Evolutionary conservation across 2,329 filamentous ascomycete genomes (phyloP).

Genomic region (Nigrospora oryzae): DNA sequence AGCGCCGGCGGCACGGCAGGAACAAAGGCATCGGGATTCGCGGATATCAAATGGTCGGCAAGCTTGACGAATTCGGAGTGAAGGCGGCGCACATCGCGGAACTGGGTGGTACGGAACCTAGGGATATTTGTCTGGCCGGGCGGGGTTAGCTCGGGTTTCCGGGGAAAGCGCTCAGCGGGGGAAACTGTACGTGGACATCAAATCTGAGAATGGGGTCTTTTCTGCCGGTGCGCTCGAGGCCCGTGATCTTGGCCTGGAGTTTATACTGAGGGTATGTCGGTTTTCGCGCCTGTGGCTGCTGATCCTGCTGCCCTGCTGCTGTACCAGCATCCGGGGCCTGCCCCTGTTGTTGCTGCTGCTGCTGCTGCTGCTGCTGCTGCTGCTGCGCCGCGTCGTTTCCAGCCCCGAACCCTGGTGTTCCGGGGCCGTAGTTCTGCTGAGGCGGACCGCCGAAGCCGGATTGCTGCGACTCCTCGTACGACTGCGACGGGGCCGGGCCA

Average conservation of each 20-base stretch:
- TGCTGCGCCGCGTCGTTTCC: constrained; percentile 7
- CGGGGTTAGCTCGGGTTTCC: neutral
- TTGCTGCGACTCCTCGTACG: constrained; percentile 18
- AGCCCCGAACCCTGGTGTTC: constrained; percentile 5
- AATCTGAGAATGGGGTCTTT: constrained; percentile 94
- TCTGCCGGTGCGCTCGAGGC: constrained; percentile 83
- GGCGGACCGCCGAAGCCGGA: constrained; percentile 9
- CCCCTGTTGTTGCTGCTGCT: constrained; percentile 12
- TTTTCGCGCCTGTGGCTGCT: constrained; percentile 44
- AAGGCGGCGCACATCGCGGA: constrained; percentile 89
- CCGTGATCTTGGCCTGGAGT: constrained; percentile 90
- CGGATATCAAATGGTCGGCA: constrained; percentile 90
- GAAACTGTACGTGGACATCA: constrained; percentile 76
- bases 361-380: constrained; percentile 8
- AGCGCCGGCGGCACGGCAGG: constrained; percentile 91
- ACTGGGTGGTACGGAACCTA: constrained; percentile 94
- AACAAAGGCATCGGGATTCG: constrained; percentile 93
- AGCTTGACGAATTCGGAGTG: constrained; percentile 96
- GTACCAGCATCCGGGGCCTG: constrained; percentile 10
- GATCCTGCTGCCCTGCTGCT: constrained; percentile 10
- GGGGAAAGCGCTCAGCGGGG: neutral
- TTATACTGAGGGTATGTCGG: constrained; percentile 64
- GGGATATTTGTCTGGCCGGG: constrained; percentile 82
- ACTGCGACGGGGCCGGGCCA: constrained; percentile 27
- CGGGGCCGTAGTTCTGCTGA: constrained; percentile 4